phyloP scores from a whole-genome alignment of 2,329 filamentous ascomycete genomes.

The Curvularia lunata region DNA sequence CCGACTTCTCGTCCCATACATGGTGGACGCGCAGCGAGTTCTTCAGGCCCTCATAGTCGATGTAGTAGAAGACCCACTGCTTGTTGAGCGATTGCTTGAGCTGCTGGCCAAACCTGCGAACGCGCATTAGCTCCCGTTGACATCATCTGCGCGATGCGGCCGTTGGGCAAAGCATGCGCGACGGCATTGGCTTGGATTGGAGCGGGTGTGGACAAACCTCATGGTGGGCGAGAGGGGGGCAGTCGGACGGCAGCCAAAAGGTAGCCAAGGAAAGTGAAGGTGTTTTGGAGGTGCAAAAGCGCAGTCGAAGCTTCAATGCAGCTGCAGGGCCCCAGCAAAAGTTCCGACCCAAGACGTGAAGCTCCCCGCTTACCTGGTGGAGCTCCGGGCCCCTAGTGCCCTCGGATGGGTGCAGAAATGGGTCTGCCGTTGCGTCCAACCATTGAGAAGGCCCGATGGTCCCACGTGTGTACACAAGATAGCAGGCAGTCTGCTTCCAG shows the following conservation, averaged over 20 bases:
- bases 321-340: conserved; percentile 14
- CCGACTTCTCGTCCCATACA: conserved; percentile 89
- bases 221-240: conserved; percentile 29
- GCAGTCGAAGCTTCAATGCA: conserved; percentile 16
- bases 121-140: conserved; percentile 36
- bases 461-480: conserved; percentile 25
- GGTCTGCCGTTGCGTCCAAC: conserved; percentile 19
- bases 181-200: conserved; percentile 16
- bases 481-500: conserved; percentile 14
- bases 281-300: conserved; percentile 15
- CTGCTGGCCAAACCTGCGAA: conserved; percentile 85
- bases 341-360: conserved; percentile 11
- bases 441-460: conserved; percentile 25
- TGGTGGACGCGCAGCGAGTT: conserved; percentile 77
- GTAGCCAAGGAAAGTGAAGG: conserved; percentile 8
- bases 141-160: conserved; percentile 25
- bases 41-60: conserved; percentile 95
- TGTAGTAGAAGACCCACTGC: conserved; percentile 98
- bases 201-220: conserved; percentile 25
- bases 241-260: conserved; percentile 3
- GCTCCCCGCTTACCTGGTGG: conserved; percentile 23
- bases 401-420: conserved; percentile 18
- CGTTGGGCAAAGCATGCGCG: conserved; percentile 19
- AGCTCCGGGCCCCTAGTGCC: conserved; percentile 15
- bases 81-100: conserved; percentile 93